These are phyloP conservation scores for Eutrema salsugineum DNA, from an alignment of 441 rosid species.

Conservation along the genomic window DNA sequence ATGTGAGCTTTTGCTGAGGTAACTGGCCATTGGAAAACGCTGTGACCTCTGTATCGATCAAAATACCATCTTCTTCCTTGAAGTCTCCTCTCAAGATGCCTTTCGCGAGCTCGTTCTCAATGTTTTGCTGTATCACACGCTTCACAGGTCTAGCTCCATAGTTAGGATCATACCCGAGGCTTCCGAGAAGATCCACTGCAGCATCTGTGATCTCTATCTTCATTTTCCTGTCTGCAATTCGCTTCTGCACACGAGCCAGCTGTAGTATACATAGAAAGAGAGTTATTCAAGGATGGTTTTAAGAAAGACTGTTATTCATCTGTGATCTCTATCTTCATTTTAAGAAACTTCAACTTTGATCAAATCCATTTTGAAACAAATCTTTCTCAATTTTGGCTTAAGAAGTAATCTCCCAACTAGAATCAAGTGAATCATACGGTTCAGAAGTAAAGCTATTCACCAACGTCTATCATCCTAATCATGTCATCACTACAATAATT, in stretches of 20 bases:
- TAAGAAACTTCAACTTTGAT: background rate
- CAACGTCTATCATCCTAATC: no score
- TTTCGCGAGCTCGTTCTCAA: constrained; percentile 95
- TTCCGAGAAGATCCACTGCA: constrained; percentile 78
- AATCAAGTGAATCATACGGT: background rate
- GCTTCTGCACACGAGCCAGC: constrained; percentile 92
- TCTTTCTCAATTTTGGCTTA: background rate
- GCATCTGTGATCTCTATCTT: constrained; percentile 63
- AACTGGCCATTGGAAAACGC: constrained; percentile 72
- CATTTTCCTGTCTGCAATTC: constrained; percentile 87
- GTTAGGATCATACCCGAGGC: constrained; percentile 91
- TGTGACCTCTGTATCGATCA: constrained; percentile 67
- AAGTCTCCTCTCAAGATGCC: constrained; percentile 91
- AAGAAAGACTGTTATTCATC: no score
- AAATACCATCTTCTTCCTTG: constrained; percentile 70
- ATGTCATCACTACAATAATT: no score
- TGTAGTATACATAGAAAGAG: constrained; percentile 34
- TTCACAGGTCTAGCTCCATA: constrained; percentile 99
- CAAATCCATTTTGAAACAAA: background rate
- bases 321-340: no score
- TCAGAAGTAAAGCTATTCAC: background rate
- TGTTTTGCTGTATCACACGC: constrained; percentile 89
- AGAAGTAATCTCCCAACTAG: background rate
- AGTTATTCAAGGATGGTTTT: background rate
- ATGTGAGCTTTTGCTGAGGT: constrained; percentile 83